phyloP scores from a whole-genome alignment of 2,329 filamentous ascomycete genomes.

The Nothophoma quercina region DNA sequence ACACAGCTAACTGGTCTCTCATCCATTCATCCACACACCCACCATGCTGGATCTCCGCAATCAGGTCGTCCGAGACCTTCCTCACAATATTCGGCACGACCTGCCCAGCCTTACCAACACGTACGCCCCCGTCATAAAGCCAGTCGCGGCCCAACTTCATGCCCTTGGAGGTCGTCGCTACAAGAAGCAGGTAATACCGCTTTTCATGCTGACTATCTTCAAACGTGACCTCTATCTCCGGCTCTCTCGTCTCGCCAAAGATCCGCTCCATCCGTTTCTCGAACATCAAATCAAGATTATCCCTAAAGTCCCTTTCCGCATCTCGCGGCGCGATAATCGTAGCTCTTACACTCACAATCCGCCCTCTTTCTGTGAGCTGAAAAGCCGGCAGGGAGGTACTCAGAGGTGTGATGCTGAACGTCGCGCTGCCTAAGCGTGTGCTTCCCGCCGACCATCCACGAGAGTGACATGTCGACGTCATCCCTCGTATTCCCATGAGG shows the following conservation, averaged over 20 bases:
- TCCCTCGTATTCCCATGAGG: slow-evolving; percentile 58
- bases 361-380: slow-evolving; percentile 38
- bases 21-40: slow-evolving; percentile 63
- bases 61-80: slow-evolving; percentile 55
- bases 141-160: slow-evolving; percentile 61
- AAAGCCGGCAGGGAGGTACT: slow-evolving; percentile 45
- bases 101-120: slow-evolving; percentile 29
- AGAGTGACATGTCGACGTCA: slow-evolving; percentile 53
- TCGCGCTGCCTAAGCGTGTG: slow-evolving; percentile 57
- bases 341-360: slow-evolving; percentile 40
- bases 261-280: slow-evolving; percentile 22
- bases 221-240: slow-evolving; percentile 36
- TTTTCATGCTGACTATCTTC: slow-evolving; percentile 55
- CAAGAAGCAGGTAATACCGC: slow-evolving; percentile 62
- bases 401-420: slow-evolving; percentile 58
- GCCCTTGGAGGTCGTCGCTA: slow-evolving; percentile 59
- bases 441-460: slow-evolving; percentile 64
- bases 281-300: slow-evolving; percentile 37
- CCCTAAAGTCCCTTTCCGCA: slow-evolving; percentile 40
- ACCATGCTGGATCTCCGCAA: slow-evolving; percentile 54
- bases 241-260: slow-evolving; percentile 22
- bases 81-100: slow-evolving; percentile 51
- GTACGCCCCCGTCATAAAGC: slow-evolving; percentile 51
- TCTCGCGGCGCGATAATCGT: slow-evolving; percentile 49
- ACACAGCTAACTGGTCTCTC: slow-evolving; percentile 67